These are phyloP conservation scores for Capronia americana DNA, from an alignment of 2,329 filamentous ascomycete genomes.

Conservation along the genomic window DNA sequence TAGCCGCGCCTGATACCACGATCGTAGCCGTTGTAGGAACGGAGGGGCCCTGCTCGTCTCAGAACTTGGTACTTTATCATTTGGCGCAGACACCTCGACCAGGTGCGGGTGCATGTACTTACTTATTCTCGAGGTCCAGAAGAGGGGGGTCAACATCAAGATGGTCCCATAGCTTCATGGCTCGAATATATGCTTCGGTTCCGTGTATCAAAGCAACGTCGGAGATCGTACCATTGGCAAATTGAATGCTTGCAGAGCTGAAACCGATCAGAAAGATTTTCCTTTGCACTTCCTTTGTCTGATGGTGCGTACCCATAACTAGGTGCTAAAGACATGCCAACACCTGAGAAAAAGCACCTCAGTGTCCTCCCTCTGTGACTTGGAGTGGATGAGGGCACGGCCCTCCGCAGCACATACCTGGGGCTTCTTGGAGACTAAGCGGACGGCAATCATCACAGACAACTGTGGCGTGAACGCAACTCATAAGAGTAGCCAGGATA, in stretches of 20 bases:
- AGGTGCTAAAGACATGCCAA: slow-evolving; percentile 21
- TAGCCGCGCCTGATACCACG: slow-evolving; percentile 3
- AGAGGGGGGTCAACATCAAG: slow-evolving; percentile 2
- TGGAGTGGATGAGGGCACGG: slow-evolving; percentile 8
- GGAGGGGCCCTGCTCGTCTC: slow-evolving; percentile 10
- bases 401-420: slow-evolving; percentile 17
- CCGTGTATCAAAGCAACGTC: slow-evolving; percentile 17
- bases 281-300: slow-evolving; percentile 5
- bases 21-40: slow-evolving; percentile 19
- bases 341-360: slow-evolving; percentile 15
- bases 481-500: background rate
- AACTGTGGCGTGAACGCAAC: slow-evolving; percentile 18
- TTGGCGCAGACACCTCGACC: slow-evolving; percentile 15
- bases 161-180: slow-evolving; percentile 19
- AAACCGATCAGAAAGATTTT: slow-evolving; percentile 11
- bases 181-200: slow-evolving; percentile 17
- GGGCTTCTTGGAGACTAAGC: slow-evolving; percentile 22
- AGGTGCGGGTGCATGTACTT: slow-evolving; percentile 4
- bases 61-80: slow-evolving; percentile 17
- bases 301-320: slow-evolving; percentile 15
- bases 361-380: slow-evolving; percentile 1
- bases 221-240: slow-evolving; percentile 21
- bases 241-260: slow-evolving; percentile 22
- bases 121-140: slow-evolving; percentile 9
- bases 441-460: slow-evolving; percentile 18